These are phyloP conservation scores for Trichosporon inkin DNA, from an alignment of 1,284 basidiomycete genomes.

Conservation along the genomic window DNA sequence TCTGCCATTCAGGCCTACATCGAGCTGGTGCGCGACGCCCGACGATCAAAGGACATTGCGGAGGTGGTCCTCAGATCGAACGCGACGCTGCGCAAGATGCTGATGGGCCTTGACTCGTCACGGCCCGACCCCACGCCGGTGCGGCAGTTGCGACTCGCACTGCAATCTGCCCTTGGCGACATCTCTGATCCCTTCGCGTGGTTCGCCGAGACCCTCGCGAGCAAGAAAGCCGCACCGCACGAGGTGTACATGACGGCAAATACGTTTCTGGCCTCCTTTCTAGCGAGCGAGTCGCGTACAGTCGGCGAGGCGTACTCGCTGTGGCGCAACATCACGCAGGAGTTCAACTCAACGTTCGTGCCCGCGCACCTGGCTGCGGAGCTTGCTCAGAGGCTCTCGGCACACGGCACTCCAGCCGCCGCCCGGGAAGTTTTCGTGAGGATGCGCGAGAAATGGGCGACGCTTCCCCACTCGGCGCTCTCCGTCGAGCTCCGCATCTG, in stretches of 20 bases:
- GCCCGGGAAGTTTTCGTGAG: constrained; percentile 13
- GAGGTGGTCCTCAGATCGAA: constrained; percentile 6
- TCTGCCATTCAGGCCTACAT: constrained; percentile 11
- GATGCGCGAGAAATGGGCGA: constrained; percentile 10
- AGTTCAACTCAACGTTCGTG: constrained; percentile 14
- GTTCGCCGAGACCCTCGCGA: constrained; percentile 4
- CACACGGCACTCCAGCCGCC: not conserved
- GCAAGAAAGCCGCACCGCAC: not conserved
- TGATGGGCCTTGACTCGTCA: constrained; percentile 4
- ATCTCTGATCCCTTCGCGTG: constrained; percentile 13
- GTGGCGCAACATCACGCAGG: constrained; percentile 12
- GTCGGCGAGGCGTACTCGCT: constrained; percentile 9
- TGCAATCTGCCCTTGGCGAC: constrained; percentile 9
- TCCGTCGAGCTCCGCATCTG: constrained; percentile 18
- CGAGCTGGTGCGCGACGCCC: not conserved
- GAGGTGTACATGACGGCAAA: not conserved
- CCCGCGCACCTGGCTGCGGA: constrained; percentile 8
- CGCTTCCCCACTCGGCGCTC: constrained; percentile 15
- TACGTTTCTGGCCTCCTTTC: constrained; percentile 1
- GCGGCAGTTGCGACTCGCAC: not conserved
- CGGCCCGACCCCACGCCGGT: not conserved
- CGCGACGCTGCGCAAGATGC: constrained; percentile 9
- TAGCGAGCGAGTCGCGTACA: not conserved
- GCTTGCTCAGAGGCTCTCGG: constrained; percentile 13
- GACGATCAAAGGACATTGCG: constrained; percentile 6